Conservation (phyloP, 139 green algal genomes). For the Klebsormidium nitens region DNA sequence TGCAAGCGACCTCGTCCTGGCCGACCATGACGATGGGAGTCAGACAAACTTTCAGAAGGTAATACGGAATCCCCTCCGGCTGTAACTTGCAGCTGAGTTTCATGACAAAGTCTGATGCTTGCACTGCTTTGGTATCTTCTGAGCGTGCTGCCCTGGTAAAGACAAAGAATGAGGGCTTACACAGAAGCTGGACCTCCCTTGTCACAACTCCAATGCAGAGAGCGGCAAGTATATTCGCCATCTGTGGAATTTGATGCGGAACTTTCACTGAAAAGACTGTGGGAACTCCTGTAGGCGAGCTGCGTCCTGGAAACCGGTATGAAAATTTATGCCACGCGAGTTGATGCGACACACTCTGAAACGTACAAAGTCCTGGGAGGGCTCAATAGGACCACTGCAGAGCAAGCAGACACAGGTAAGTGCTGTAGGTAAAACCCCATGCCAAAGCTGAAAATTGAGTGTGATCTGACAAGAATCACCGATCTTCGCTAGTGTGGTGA, state of each 20-base stretch:
- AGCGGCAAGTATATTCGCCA: neutral
- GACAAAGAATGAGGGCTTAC: neutral
- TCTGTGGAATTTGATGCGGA: no score
- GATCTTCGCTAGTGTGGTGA: no score
- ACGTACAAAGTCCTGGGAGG: slow-evolving; percentile 67
- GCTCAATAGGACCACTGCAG: slow-evolving; percentile 43
- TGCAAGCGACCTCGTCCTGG: slow-evolving; percentile 64
- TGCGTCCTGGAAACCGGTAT: slow-evolving; percentile 84
- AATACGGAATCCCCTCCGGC: no score
- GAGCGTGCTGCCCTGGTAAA: neutral
- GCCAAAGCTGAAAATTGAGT: neutral
- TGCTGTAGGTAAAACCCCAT: neutral
- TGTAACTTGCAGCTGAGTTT: no score
- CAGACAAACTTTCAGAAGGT: slow-evolving; percentile 81
- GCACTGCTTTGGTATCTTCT: neutral
- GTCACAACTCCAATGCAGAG: neutral
- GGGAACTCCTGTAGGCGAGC: slow-evolving; percentile 55
- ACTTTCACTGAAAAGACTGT: no score
- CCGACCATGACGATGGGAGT: slow-evolving; percentile 40
- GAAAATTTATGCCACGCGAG: slow-evolving; percentile 81
- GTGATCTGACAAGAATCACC: neutral
- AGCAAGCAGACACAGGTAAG: slow-evolving; percentile 18
- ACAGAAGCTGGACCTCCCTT: neutral
- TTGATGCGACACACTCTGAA: slow-evolving; percentile 76
- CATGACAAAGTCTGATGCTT: neutral